A percentile compares a stretch with the other conserved stretches of the same genome.
phyloP scores from a whole-genome alignment of 371 early-diverging fungal genomes.

The Rhizomucor miehei region DNA sequence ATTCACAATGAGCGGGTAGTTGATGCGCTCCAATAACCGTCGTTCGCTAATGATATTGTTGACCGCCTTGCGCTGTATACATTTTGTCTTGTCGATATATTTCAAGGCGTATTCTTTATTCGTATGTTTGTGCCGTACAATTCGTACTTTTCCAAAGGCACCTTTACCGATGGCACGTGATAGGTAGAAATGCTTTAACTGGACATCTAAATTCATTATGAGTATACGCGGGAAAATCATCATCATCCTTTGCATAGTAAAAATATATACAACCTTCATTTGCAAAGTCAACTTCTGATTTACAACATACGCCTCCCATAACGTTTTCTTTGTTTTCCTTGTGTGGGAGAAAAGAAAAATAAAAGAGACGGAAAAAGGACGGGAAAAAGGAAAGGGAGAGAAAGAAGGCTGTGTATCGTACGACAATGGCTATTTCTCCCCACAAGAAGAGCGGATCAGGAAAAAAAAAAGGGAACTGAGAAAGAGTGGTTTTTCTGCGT shows the following conservation, averaged over 20 bases:
- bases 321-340: not conserved
- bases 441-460: not conserved
- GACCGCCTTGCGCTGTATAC: conserved; percentile 56
- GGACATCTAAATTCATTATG: conserved; percentile 18
- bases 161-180: conserved; percentile 73
- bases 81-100: conserved; percentile 60
- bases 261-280: conserved; percentile 34
- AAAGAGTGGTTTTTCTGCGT: not conserved
- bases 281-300: conserved; percentile 50
- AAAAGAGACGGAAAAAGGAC: not conserved
- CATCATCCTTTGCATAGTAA: not conserved
- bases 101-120: conserved; percentile 57
- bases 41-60: conserved; percentile 62
- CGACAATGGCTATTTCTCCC: no score
- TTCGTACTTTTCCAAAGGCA: conserved; percentile 79
- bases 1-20: conserved; percentile 60
- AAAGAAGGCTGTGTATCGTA: not conserved
- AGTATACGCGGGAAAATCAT: conserved; percentile 3
- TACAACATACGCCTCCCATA: conserved; percentile 59
- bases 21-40: conserved; percentile 49
- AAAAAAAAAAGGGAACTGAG: not conserved
- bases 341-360: not conserved
- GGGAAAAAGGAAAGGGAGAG: not conserved
- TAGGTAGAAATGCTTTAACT: conserved; percentile 67
- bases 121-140: conserved; percentile 82